These are phyloP conservation scores for Tephrocybe sp. DNA, from an alignment of 768 basidiomycete species.

Conservation along the genomic window DNA sequence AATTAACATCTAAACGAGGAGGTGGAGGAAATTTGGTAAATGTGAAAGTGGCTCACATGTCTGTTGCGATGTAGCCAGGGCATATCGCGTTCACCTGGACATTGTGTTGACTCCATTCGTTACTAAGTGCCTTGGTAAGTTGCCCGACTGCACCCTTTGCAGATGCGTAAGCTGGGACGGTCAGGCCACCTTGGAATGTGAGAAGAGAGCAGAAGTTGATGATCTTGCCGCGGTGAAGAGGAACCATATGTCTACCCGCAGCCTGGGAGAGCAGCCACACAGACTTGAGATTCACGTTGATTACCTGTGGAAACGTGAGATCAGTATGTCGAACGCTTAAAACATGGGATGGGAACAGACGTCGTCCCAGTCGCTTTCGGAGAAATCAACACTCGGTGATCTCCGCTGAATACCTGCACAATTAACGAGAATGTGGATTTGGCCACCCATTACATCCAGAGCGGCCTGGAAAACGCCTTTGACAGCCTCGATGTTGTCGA, in stretches of 20 bases:
- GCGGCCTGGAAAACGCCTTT: constrained; percentile 41
- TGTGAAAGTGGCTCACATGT: constrained; percentile 57
- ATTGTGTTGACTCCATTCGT: constrained; percentile 90
- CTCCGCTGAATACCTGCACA: constrained; percentile 66
- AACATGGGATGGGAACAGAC: constrained; percentile 31
- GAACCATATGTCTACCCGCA: constrained; percentile 89
- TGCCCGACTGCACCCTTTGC: constrained; percentile 88
- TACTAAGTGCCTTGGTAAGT: constrained; percentile 86
- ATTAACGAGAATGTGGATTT: constrained; percentile 66
- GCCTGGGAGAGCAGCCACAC: constrained; percentile 84
- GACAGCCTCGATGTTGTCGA: constrained; percentile 40
- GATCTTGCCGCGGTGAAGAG: constrained; percentile 62
- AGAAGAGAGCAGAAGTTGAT: constrained; percentile 72
- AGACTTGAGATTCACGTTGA: constrained; percentile 87
- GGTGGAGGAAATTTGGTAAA: constrained; percentile 2
- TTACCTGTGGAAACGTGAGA: constrained; percentile 48
- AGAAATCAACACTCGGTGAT: constrained; percentile 60
- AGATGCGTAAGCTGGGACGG: constrained; percentile 89
- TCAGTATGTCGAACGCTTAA: not conserved
- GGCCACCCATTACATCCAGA: constrained; percentile 36
- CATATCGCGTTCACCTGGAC: constrained; percentile 88
- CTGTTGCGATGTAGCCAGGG: constrained; percentile 87
- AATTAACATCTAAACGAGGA: constrained; percentile 7
- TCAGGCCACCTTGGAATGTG: constrained; percentile 63
- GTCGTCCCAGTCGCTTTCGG: constrained; percentile 69